These are phyloP conservation scores for Tulasnella sp. DNA, from an alignment of 768 basidiomycete genomes.

Conservation along the genomic window DNA sequence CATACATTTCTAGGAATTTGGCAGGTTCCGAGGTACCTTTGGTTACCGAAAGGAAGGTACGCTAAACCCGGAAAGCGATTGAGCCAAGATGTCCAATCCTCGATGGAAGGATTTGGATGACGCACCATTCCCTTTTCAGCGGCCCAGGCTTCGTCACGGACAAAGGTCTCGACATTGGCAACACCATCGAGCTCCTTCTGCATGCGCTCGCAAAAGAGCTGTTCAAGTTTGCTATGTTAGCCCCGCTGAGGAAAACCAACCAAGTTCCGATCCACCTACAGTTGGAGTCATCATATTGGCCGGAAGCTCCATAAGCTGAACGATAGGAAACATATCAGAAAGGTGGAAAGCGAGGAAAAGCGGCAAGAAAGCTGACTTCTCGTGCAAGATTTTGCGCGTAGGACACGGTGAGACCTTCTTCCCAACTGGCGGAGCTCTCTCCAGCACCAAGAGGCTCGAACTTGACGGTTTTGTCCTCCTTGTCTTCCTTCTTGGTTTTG, in stretches of 20 bases:
- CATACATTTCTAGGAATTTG: conserved; percentile 79
- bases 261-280: conserved; percentile 39
- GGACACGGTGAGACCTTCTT: conserved; percentile 67
- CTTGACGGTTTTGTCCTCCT: conserved; percentile 46
- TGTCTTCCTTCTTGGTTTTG: conserved; percentile 67
- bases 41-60: conserved; percentile 82
- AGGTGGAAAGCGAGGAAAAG: background rate
- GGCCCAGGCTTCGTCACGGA: conserved; percentile 79
- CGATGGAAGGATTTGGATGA: background rate
- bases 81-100: background rate
- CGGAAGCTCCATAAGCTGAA: conserved; percentile 76
- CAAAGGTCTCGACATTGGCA: conserved; percentile 61
- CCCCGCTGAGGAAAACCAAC: background rate
- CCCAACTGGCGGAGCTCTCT: conserved; percentile 47
- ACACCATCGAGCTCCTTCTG: conserved; percentile 61
- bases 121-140: conserved; percentile 74
- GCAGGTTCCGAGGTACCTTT: conserved; percentile 78
- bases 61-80: conserved; percentile 39
- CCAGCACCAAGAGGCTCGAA: conserved; percentile 44
- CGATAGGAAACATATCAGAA: background rate
- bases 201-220: conserved; percentile 70
- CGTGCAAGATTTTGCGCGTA: conserved; percentile 75
- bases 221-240: conserved; percentile 1
- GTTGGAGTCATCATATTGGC: conserved; percentile 85
- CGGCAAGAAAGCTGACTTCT: conserved; percentile 38